Evolutionary conservation across 2,329 filamentous ascomycete genomes (phyloP), one percentile per base, ranked within the genome.

Genomic region (Zasmidium citrigriseum): DNA sequence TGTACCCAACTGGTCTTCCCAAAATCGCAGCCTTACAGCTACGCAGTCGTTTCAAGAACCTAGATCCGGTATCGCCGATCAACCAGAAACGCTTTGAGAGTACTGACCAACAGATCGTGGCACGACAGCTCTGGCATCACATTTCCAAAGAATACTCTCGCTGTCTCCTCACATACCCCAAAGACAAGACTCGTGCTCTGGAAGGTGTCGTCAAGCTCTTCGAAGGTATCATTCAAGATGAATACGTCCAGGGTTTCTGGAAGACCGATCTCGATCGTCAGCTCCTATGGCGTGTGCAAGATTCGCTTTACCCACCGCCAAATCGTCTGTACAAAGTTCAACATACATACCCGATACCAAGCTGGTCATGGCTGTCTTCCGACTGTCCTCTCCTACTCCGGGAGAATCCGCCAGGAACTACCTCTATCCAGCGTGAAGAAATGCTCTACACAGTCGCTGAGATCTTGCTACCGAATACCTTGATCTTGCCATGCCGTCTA

Each of bases 121-220:
- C 27, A 7, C 27, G 27, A 34, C 27, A 34, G 27, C 27, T 34
- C 27, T 34, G 27, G 27, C 27, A 34, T 34, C 27, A 34, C 14
- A 34, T 34, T 14, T 34, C 27, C 7, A 34, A 34, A 34, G 27
- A 34, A 14, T 53, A 53, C 21, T 41, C 50, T 1, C 50, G 38
- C 14, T 53, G 44, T 34, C 50, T 53, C 29, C 50, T 53, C 50
- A 38, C 50, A 38, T 38, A 53, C 50, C 50, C 44, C 22, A 22
- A 53, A 20, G 38, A 29, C 7, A 53, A 53, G 29, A 38, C 50
- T 14, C 27, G 34, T 3, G 27, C 50, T 21, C 34, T 53, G 18
- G 44, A 44, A 23, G 50, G 27, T 14, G 14, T 34, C 27, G 27
- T 34, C 7, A 34, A 34, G 27, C 27, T 34, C 27, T 34, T 34